Conservation (phyloP, 2,329 filamentous ascomycete species). For the Talaromyces islandicus region DNA sequence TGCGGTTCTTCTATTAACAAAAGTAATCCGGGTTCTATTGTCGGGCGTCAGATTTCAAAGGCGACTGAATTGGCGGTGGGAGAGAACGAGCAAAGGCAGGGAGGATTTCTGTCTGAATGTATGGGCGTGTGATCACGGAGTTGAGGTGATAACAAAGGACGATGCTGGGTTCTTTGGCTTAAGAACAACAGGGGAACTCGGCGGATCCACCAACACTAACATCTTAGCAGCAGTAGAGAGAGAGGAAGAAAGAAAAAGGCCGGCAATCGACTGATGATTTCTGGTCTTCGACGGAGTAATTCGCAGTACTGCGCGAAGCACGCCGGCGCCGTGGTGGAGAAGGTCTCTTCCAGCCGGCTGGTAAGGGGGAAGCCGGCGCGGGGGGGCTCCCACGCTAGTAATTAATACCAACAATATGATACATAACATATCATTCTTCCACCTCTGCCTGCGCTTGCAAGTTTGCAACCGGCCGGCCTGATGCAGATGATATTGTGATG, state of each 20-base stretch:
- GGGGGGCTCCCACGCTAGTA: not conserved
- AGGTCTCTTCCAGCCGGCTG: constrained; percentile 11
- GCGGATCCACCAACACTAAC: not conserved
- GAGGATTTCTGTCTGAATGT: not conserved
- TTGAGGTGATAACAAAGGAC: not conserved
- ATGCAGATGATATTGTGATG: not conserved
- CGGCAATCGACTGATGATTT: not conserved
- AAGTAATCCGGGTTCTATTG: not conserved
- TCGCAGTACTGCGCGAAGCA: not conserved
- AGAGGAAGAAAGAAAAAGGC: not conserved
- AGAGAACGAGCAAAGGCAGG: not conserved
- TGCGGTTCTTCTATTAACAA: not conserved
- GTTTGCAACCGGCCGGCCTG: not conserved
- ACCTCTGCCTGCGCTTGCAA: no score
- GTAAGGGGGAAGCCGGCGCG: constrained; percentile 1
- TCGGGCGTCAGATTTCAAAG: not conserved
- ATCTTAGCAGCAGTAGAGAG: not conserved
- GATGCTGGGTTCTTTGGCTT: not conserved
- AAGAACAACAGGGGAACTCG: not conserved
- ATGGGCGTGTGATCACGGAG: not conserved
- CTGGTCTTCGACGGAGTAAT: not conserved
- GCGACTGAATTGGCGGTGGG: not conserved
- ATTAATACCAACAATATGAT: not conserved
- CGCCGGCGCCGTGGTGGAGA: constrained; percentile 9
- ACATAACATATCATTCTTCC: not conserved